phyloP scores from a whole-genome alignment of 768 basidiomycete species.

The Mycena crocata region DNA sequence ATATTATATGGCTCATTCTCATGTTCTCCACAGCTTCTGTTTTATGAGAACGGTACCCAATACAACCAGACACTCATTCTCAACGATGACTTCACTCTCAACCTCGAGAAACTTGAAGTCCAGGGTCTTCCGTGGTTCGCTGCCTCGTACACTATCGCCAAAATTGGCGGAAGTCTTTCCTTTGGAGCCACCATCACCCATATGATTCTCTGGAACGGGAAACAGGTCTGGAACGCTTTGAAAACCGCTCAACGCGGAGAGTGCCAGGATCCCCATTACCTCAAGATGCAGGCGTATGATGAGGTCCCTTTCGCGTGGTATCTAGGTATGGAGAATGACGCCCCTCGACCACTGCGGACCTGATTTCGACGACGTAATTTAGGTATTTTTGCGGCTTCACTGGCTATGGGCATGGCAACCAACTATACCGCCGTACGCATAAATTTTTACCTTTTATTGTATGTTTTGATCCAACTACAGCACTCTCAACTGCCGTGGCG shows the following conservation, averaged over 20 bases:
- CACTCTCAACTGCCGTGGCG: constrained; percentile 36
- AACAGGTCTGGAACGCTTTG: constrained; percentile 57
- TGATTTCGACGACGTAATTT: no score
- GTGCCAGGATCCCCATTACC: constrained; percentile 63
- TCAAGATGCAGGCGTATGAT: constrained; percentile 61
- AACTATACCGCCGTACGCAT: constrained; percentile 57
- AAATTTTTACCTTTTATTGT: neutral
- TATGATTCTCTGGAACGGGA: constrained; percentile 64
- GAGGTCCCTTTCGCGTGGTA: constrained; percentile 65
- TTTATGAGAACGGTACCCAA: constrained; percentile 59
- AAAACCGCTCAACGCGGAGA: constrained; percentile 52
- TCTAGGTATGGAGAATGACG: no score
- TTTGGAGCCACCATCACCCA: constrained; percentile 64
- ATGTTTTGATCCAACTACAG: constrained; percentile 5
- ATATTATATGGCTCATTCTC: no score
- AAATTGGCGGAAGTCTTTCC: constrained; percentile 51
- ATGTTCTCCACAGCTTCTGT: constrained; percentile 42
- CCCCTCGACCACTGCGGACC: no score
- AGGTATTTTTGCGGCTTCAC: constrained; percentile 55
- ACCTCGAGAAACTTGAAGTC: constrained; percentile 57
- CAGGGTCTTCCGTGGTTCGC: constrained; percentile 60
- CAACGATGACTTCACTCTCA: constrained; percentile 60
- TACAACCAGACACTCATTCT: constrained; percentile 68
- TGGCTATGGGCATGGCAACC: constrained; percentile 65
- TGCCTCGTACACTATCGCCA: constrained; percentile 55